These are phyloP conservation scores for Penicillium brasilianum DNA, from an alignment of 2,329 filamentous ascomycete species.

Conservation along the genomic window DNA sequence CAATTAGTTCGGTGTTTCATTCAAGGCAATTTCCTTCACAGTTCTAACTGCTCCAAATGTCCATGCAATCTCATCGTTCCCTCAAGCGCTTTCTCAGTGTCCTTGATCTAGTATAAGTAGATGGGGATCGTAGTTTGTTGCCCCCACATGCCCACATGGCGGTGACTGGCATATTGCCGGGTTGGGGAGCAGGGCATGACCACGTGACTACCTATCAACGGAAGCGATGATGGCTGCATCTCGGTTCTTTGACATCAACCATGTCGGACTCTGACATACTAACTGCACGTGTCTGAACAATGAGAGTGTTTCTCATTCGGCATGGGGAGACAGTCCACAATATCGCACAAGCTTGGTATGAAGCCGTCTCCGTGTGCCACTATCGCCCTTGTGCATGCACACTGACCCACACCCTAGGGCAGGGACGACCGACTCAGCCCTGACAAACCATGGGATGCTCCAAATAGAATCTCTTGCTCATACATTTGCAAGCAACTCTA, in stretches of 20 bases:
- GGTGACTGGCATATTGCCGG: not conserved
- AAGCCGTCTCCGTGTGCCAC: not conserved
- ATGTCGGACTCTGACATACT: not conserved
- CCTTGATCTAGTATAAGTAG: constrained; percentile 17
- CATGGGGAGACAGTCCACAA: constrained; percentile 94
- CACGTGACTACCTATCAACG: constrained; percentile 5
- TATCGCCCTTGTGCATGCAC: not conserved
- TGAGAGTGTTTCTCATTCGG: constrained; percentile 76
- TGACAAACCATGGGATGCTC: constrained; percentile 81
- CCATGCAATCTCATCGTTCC: constrained; percentile 35
- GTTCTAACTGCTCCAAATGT: constrained; percentile 40
- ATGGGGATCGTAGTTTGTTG: constrained; percentile 13
- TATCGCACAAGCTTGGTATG: constrained; percentile 75
- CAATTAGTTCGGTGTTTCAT: constrained; percentile 39
- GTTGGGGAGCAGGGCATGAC: not conserved
- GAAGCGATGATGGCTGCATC: not conserved
- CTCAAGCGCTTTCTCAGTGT: constrained; percentile 28
- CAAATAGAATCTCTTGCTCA: constrained; percentile 75
- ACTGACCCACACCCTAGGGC: constrained; percentile 58
- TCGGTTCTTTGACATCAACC: not conserved
- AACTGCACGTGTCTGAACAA: constrained; percentile 29
- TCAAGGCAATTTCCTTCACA: constrained; percentile 39
- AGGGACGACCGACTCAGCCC: constrained; percentile 76
- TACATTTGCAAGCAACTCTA: constrained; percentile 67
- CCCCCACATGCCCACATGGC: not conserved